Evolutionary conservation across 495 filamentous ascomycete species (phyloP).

Genomic region (Amniculicola lignicola): DNA sequence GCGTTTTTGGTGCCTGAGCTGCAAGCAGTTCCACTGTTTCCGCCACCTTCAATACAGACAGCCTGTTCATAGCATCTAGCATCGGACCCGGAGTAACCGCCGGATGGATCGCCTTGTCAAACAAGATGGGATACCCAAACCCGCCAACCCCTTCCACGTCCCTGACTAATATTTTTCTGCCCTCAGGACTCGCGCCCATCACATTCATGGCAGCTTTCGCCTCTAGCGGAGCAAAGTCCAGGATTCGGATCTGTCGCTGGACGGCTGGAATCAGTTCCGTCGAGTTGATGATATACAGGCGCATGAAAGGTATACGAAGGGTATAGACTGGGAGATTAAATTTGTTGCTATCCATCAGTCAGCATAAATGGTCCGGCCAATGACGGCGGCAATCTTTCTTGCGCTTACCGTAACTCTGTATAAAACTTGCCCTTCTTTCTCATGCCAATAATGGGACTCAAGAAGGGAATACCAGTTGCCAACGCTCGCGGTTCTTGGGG

Average conservation of each 20-base stretch:
- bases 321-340: slow-evolving; percentile 39
- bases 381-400: neutral
- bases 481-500: slow-evolving; percentile 12
- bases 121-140: slow-evolving; percentile 38
- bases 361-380: neutral
- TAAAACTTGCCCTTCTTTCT: slow-evolving; percentile 21
- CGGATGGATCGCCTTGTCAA: slow-evolving; percentile 37
- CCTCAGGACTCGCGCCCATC: slow-evolving; percentile 36
- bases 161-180: slow-evolving; percentile 33
- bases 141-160: slow-evolving; percentile 39
- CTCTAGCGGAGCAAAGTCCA: slow-evolving; percentile 44
- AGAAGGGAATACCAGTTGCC: slow-evolving; percentile 14
- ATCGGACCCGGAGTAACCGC: slow-evolving; percentile 38
- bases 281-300: slow-evolving; percentile 43
- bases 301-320: slow-evolving; percentile 37
- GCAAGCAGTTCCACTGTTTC: slow-evolving; percentile 24
- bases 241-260: slow-evolving; percentile 38
- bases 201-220: slow-evolving; percentile 40
- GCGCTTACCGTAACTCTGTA: slow-evolving; percentile 14
- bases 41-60: slow-evolving; percentile 39
- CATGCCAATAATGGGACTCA: slow-evolving; percentile 21
- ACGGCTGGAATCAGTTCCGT: slow-evolving; percentile 40
- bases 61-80: slow-evolving; percentile 45
- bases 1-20: neutral
- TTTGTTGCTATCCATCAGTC: slow-evolving; percentile 11